These are phyloP conservation scores for Talaromyces piceae DNA, from an alignment of 2,329 filamentous ascomycete species.

Conservation along the genomic window DNA sequence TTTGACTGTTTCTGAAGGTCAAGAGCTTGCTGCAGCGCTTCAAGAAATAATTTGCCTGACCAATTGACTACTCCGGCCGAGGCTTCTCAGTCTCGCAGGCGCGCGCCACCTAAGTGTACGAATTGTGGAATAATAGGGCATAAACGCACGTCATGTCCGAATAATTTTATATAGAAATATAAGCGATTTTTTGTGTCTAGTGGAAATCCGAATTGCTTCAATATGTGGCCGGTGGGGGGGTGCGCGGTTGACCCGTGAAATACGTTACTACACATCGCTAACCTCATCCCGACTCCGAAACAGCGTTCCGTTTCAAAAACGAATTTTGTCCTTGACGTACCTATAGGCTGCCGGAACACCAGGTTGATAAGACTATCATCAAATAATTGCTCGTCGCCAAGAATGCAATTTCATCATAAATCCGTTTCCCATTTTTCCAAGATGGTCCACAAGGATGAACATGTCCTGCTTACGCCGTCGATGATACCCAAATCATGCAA, in stretches of 20 bases:
- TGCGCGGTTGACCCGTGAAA: too few relatives aligned
- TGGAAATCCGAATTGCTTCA: too few relatives aligned
- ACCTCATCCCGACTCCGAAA: too few relatives aligned
- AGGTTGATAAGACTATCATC: too few relatives aligned
- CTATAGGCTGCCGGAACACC: too few relatives aligned
- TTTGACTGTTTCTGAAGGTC: slow-evolving; percentile 4
- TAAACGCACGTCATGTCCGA: neutral
- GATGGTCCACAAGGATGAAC: neutral
- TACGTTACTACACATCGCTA: neutral
- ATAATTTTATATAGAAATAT: neutral
- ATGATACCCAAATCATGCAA: slow-evolving; percentile 13
- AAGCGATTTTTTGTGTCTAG: neutral
- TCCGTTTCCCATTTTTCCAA: neutral
- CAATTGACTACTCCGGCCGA: neutral
- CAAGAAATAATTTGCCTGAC: neutral
- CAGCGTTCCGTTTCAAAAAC: slow-evolving; percentile 8
- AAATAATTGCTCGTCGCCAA: too few relatives aligned
- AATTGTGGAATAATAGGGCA: neutral
- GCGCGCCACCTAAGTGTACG: neutral
- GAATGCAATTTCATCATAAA: too few relatives aligned
- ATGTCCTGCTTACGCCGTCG: slow-evolving; percentile 2
- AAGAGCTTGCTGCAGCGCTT: neutral
- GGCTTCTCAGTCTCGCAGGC: neutral
- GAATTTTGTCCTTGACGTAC: too few relatives aligned
- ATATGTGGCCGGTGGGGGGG: too few relatives aligned